Evolutionary conservation across 371 early-diverging fungal genomes (phyloP), one percentile per base, ranked within the genome.

Genomic region (Actinomucor elegans): DNA sequence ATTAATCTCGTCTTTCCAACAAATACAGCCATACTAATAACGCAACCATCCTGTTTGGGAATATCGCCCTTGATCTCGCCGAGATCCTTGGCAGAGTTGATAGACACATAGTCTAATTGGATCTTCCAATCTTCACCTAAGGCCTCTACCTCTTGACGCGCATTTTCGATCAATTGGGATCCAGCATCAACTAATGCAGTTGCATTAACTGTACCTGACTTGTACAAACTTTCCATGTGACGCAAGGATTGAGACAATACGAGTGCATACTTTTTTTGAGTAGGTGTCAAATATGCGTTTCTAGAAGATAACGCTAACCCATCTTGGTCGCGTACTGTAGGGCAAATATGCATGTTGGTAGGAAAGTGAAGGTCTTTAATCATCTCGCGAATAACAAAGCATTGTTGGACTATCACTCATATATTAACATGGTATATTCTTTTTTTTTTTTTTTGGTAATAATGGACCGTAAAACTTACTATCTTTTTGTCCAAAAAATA

Each of bases 401-500:
- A 94, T 71, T 98, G 99, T 75, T 98, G 99, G 10, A 88, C 73
- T 75, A 54, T n/a, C n/a, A n/a, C n/a, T n/a, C n/a, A n/a, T n/a
- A n/a, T n/a, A n/a, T n/a, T n/a, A n/a, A n/a, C n/a, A n/a, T n/a
- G n/a, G n/a, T n/a, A n/a, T n/a, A n/a, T n/a, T n/a, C n/a, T n/a
- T n/a, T n/a, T n/a, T n/a, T n/a, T n/a, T n/a, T n/a, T n/a, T n/a
- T n/a, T n/a, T n/a, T n/a, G n/a, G n/a, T n/a, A n/a, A n/a, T n/a
- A n/a, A n/a, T n/a, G n/a, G n/a, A n/a, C 27, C 17, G 14, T 15
- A 5, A 7, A 15, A 40, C 26, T 47, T 69, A 71, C 76, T 89
- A 68, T 98, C 99, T 73, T 98, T 98, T 69, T 98, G 98, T 2
- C 99, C 99, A 71, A 98, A 95, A 59, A 73, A 91, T 8, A 90